Evolutionary conservation across 495 filamentous ascomycete species (phyloP), one percentile per base, ranked within the genome.

Genomic region (Aspergillus cavernicola): DNA sequence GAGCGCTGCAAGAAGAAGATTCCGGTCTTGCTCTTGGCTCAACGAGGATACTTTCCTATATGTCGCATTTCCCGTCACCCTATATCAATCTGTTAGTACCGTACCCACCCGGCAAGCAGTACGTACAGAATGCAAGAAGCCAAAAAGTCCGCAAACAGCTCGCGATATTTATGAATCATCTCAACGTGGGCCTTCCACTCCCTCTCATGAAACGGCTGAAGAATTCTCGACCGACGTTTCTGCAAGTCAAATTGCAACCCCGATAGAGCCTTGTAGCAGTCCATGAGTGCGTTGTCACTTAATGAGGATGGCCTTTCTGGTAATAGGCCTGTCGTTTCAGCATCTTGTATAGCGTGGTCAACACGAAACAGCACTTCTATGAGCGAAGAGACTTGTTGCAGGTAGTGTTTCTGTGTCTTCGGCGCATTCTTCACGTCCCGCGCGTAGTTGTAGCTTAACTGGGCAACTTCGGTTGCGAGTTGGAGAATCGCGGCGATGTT

Each of bases 371-470:
- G 51, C 4, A 58, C 37, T 13, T 58, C 50, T 35, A 54, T 54
- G 16, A 58, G 20, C 3, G 50, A 44, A 2, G 56, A 58, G 12
- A 58, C 56, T 44, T 58, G 43, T 20, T 50, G 51, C 13, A 58
- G 36, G 33, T 53, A 58, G n/a, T 50, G 50, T 15, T 58, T 58
- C 23, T 58, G 56, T 22, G 38, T 54, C 13, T 50, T 53, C 9
- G 56, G 43, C 10, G 56, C 50, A 43, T 54, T 58, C 22, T 58
- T 58, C 26, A 58, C 50, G 13, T 53, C 50, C 16, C 43, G 35
- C 7, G 23, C 56, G 20, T 55, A 58, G 26, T n/a, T 58, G 50
- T 58, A 58, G 49, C 56, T 56, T 7, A 56, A 45, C 20, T 56
- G 44, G 26, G 53, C 36, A 26, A 56, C 26, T 26, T 56, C 20